These are phyloP conservation scores for Moricandia moricandioides DNA, from an alignment of 345 rosid species.

Conservation along the genomic window DNA sequence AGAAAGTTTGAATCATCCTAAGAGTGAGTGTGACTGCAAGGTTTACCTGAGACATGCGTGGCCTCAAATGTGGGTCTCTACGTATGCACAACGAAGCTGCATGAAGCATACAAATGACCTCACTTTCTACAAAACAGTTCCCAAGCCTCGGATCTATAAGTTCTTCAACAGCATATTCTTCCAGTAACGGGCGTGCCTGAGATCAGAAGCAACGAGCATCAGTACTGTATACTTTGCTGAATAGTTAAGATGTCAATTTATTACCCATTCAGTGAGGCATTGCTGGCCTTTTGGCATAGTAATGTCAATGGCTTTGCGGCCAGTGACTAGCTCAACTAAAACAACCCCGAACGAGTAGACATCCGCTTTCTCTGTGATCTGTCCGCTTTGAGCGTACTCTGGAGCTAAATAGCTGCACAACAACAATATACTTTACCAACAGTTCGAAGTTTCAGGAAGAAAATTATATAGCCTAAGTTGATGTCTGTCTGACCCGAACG, in stretches of 20 bases:
- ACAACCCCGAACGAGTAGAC: slow-evolving; percentile 98
- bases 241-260: background rate
- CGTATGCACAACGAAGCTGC: slow-evolving; percentile 90
- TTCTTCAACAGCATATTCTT: slow-evolving; percentile 80
- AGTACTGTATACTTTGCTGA: slow-evolving; percentile 15
- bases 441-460: background rate
- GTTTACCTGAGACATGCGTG: slow-evolving; percentile 95
- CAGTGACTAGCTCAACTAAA: slow-evolving; percentile 91
- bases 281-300: slow-evolving; percentile 94
- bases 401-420: slow-evolving; percentile 91
- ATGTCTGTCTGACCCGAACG: slow-evolving; percentile 74
- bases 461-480: slow-evolving; percentile 3
- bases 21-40: background rate
- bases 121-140: slow-evolving; percentile 60
- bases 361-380: slow-evolving; percentile 96
- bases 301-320: slow-evolving; percentile 93
- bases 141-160: slow-evolving; percentile 74
- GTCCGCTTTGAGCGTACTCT: slow-evolving; percentile 96
- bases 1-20: slow-evolving; percentile 4
- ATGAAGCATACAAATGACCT: slow-evolving; percentile 92
- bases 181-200: slow-evolving; percentile 93
- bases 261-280: slow-evolving; percentile 97
- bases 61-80: slow-evolving; percentile 86
- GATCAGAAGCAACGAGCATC: slow-evolving; percentile 10
- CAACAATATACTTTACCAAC: slow-evolving; percentile 4